phyloP scores from a whole-genome alignment of 2,329 filamentous ascomycete species.

The Septoria petroselini region DNA sequence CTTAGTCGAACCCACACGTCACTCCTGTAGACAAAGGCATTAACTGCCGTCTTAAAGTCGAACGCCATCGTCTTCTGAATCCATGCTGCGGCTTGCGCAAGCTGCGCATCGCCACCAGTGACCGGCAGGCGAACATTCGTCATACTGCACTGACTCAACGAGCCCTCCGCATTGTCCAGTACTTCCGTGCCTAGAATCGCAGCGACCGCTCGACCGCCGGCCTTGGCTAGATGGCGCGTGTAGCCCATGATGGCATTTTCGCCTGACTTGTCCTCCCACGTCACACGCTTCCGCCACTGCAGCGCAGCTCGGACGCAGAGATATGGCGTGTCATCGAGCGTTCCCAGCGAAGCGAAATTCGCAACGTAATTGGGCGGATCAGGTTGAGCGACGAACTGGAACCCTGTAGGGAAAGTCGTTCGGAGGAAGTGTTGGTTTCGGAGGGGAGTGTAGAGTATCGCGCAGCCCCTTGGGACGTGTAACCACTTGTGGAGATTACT shows the following conservation, averaged over 20 bases:
- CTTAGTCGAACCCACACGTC: conserved; percentile 69
- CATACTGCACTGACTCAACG: conserved; percentile 58
- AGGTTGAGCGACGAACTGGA: conserved; percentile 58
- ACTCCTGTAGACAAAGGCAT: conserved; percentile 58
- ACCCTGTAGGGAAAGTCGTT: conserved; percentile 73
- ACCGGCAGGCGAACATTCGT: conserved; percentile 67
- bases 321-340: conserved; percentile 68
- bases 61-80: conserved; percentile 43
- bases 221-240: conserved; percentile 58
- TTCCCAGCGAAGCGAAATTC: conserved; percentile 70
- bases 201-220: conserved; percentile 61
- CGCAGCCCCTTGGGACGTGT: conserved; percentile 72
- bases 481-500: conserved; percentile 92
- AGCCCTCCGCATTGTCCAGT: conserved; percentile 62
- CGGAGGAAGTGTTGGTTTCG: conserved; percentile 73
- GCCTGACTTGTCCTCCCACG: conserved; percentile 45
- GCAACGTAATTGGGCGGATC: conserved; percentile 35
- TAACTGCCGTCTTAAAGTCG: conserved; percentile 69
- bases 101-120: conserved; percentile 27
- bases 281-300: conserved; percentile 59
- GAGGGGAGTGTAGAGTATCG: conserved; percentile 72
- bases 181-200: conserved; percentile 65
- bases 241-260: conserved; percentile 68
- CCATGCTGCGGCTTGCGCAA: conserved; percentile 35
- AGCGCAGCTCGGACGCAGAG: conserved; percentile 70